Conservation (phyloP, 306 rosid genomes). For the Begonia loranthoides region DNA sequence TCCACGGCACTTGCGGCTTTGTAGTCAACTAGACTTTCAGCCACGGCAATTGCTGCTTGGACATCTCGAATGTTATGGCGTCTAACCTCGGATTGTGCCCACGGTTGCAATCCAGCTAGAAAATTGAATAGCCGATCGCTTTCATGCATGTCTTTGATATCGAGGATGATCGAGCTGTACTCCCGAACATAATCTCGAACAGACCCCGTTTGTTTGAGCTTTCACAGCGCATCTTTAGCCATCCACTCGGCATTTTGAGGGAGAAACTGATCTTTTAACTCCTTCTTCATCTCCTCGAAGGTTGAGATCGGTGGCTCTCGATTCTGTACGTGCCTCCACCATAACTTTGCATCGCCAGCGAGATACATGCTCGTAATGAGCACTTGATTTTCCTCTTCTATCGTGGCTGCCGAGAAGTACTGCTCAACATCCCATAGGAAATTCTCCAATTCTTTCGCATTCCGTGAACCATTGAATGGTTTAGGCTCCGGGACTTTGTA, state of each 20-base stretch:
- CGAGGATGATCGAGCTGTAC: neutral
- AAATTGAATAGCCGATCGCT: slow-evolving; percentile 1
- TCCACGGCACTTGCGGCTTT: too few relatives aligned
- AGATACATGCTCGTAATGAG: neutral
- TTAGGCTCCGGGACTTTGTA: too few relatives aligned
- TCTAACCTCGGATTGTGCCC: neutral
- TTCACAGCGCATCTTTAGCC: neutral
- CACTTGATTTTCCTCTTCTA: neutral
- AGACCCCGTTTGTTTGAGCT: neutral
- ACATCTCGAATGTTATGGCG: neutral
- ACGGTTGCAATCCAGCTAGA: neutral
- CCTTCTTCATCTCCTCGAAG: too few relatives aligned
- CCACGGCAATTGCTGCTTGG: neutral
- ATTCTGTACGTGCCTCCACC: too few relatives aligned
- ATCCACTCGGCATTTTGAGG: neutral
- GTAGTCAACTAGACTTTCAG: neutral
- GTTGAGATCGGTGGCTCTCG: too few relatives aligned
- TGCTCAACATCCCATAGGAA: neutral
- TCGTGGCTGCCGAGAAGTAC: neutral
- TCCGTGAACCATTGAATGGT: too few relatives aligned
- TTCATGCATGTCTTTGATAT: neutral
- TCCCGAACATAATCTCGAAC: too few relatives aligned
- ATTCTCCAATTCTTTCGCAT: neutral
- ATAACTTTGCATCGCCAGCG: too few relatives aligned
- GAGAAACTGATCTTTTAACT: neutral